Evolutionary conservation across 257 asterid genomes (phyloP).

Genomic region (Galeopsis tetrahit): DNA sequence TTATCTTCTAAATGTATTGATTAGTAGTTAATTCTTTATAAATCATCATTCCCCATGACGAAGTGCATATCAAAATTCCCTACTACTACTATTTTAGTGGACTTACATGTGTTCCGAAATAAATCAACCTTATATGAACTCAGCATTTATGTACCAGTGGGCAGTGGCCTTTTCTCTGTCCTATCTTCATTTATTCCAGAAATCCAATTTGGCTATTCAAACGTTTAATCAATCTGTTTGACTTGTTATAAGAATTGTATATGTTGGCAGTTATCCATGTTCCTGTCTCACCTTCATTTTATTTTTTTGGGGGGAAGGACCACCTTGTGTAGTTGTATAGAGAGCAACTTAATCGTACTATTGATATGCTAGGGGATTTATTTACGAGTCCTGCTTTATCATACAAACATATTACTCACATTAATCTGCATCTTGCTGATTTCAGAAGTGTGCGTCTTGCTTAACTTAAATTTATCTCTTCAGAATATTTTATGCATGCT

Average conservation of each 20-base stretch:
- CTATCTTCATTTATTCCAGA: background rate
- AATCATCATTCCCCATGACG: background rate
- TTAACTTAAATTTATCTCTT: background rate
- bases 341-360: background rate
- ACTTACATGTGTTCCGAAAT: background rate
- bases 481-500: background rate
- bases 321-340: slow-evolving; percentile 2
- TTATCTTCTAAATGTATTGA: slow-evolving; percentile 13
- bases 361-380: background rate
- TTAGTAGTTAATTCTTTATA: background rate
- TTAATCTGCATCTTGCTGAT: slow-evolving; percentile 8
- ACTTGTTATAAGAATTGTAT: background rate
- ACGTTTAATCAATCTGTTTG: background rate
- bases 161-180: background rate
- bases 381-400: background rate
- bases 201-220: background rate
- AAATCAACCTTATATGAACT: slow-evolving; percentile 14
- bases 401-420: background rate
- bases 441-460: slow-evolving; percentile 12
- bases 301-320: background rate
- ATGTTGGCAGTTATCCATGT: background rate
- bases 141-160: background rate
- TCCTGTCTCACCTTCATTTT: background rate
- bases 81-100: background rate
- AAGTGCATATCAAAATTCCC: background rate